Conservation (phyloP, 495 filamentous ascomycete genomes). For the Lineolata rhizophorae region DNA sequence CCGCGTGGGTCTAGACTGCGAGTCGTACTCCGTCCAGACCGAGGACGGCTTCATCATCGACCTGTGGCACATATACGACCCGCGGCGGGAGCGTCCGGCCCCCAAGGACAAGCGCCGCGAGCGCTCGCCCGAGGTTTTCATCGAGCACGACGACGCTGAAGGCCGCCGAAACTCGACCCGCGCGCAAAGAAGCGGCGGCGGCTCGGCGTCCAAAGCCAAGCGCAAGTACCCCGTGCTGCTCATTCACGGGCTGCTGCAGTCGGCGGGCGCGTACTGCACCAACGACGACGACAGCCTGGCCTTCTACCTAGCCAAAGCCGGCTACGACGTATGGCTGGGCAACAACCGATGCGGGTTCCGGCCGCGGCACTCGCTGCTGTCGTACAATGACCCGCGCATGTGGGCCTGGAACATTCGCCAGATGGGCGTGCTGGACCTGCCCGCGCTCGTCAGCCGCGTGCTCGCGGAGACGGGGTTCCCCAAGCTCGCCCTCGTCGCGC, state of each 20-base stretch:
- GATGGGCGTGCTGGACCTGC: conserved; percentile 81
- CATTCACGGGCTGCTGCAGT: conserved; percentile 77
- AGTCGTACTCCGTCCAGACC: conserved; percentile 68
- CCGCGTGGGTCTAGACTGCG: conserved; percentile 70
- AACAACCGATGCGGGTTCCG: conserved; percentile 82
- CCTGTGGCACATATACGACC: conserved; percentile 80
- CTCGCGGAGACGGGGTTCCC: conserved; percentile 63
- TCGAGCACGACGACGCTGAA: conserved; percentile 14
- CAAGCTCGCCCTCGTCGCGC: conserved; percentile 64
- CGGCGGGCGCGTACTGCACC: conserved; percentile 66
- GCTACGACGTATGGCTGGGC: conserved; percentile 94
- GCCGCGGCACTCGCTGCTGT: conserved; percentile 50
- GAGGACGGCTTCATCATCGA: conserved; percentile 86
- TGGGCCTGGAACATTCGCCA: conserved; percentile 95
- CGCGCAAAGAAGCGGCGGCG: conserved; percentile 15
- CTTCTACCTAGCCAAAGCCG: conserved; percentile 76
- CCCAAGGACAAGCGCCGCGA: conserved; percentile 7
- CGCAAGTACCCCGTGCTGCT: conserved; percentile 73
- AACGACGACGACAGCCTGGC: conserved; percentile 83
- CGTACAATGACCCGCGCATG: conserved; percentile 67
- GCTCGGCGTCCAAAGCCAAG: conserved; percentile 13
- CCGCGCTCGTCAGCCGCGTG: conserved; percentile 68
- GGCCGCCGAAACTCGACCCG: conserved; percentile 13
- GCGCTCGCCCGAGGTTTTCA: conserved; percentile 18
- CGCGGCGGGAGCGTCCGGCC: conserved; percentile 34